Percentiles rank a stretch among this genome's conserved stretches.
These are phyloP conservation scores for Abelmoschus esculentus DNA, from an alignment of 345 rosid genomes.

Conservation along the genomic window DNA sequence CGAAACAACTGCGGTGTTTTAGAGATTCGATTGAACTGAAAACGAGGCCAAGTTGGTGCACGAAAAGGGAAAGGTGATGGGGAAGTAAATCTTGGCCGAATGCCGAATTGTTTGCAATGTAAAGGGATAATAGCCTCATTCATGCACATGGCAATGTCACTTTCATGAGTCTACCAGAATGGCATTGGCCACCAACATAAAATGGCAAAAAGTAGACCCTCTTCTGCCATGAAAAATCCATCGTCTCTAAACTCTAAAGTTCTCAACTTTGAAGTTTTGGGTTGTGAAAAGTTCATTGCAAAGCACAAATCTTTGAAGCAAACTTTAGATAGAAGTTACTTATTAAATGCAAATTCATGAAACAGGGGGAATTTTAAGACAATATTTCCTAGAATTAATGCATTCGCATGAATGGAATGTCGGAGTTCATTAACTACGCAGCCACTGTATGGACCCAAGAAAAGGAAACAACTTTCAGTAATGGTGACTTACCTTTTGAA, in stretches of 20 bases:
- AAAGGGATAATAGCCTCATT: constrained; percentile 13
- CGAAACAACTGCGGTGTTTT: background rate
- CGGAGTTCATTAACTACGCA: background rate
- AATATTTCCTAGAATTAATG: constrained; percentile 25
- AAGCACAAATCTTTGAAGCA: background rate
- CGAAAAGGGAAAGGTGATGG: constrained; percentile 22
- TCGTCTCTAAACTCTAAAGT: no score
- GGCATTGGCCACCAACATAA: constrained; percentile 19
- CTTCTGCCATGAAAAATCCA: background rate
- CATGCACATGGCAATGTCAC: constrained; percentile 23
- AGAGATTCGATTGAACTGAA: background rate
- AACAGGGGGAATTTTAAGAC: background rate
- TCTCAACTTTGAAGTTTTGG: background rate
- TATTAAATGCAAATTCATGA: background rate
- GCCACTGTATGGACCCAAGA: background rate
- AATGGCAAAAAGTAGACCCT: constrained; percentile 19
- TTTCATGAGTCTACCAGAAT: constrained; percentile 27
- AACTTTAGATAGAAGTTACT: background rate
- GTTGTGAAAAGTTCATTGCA: background rate
- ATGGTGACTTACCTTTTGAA: constrained; percentile 56
- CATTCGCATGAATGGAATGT: background rate
- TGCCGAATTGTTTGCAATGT: constrained; percentile 29
- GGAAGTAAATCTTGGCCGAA: constrained; percentile 2
- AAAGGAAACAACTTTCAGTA: background rate
- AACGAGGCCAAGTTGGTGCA: background rate